Conservation (phyloP, 192 early-diverging fungal species). For the Coemansia sp. region DNA sequence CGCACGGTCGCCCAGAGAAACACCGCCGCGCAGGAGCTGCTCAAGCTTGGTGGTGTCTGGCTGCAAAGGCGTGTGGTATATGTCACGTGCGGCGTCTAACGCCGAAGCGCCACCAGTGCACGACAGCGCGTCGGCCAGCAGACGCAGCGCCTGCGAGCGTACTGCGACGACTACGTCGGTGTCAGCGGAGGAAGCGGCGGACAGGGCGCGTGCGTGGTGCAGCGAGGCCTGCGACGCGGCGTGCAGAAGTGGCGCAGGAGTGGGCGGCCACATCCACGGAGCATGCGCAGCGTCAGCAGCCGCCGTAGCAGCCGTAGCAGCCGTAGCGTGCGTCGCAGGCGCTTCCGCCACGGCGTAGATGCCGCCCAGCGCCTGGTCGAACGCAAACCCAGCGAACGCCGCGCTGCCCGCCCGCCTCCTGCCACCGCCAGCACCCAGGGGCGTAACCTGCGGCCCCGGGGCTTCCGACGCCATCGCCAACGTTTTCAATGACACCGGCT, state of each 20-base stretch:
- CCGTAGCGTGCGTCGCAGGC: no score
- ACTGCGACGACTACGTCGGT: conserved; percentile 8
- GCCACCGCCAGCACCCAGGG: not conserved
- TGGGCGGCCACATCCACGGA: conserved; percentile 37
- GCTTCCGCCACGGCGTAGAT: not conserved
- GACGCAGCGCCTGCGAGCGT: conserved; percentile 1
- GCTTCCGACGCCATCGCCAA: not conserved
- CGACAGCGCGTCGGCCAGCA: conserved; percentile 20
- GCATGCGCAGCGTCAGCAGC: no score
- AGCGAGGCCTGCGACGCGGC: conserved; percentile 28
- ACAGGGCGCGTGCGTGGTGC: conserved; percentile 15
- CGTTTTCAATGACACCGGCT: not conserved
- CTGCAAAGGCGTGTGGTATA: no score
- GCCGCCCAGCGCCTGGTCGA: conserved; percentile 21
- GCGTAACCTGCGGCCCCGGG: no score
- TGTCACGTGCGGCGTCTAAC: no score
- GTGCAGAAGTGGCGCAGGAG: conserved; percentile 18
- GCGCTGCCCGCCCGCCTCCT: not conserved
- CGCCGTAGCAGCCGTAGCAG: no score
- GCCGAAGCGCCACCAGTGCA: no score
- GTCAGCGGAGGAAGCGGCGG: no score
- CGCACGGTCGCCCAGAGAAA: not conserved
- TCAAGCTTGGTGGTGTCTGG: not conserved
- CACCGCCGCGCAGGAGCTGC: conserved; percentile 4
- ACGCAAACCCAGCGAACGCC: conserved; percentile 36